phyloP scores from a whole-genome alignment of 2,329 filamentous ascomycete species.

The Madurella fahalii region DNA sequence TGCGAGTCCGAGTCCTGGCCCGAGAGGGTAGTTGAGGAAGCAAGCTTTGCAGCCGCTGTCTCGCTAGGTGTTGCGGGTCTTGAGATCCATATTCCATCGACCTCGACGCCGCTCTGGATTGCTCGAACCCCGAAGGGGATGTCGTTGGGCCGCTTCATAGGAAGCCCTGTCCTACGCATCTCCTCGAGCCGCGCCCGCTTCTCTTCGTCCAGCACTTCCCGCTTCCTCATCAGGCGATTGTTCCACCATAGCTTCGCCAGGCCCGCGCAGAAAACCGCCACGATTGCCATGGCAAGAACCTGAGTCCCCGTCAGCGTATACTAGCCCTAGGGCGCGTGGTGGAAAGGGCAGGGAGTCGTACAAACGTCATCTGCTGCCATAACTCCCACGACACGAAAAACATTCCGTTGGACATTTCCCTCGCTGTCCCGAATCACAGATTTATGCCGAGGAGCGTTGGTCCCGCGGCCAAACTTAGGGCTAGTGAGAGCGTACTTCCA shows the following conservation, averaged over 20 bases:
- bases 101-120: slow-evolving; percentile 74
- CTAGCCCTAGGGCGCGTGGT: not conserved
- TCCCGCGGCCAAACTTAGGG: no score
- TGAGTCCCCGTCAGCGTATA: slow-evolving; percentile 36
- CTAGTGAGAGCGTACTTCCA: no score
- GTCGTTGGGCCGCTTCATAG: slow-evolving; percentile 44
- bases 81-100: slow-evolving; percentile 81
- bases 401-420: slow-evolving; percentile 36
- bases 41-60: slow-evolving; percentile 20
- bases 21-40: slow-evolving; percentile 21
- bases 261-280: slow-evolving; percentile 64
- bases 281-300: slow-evolving; percentile 70
- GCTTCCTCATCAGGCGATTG: slow-evolving; percentile 51
- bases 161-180: slow-evolving; percentile 53
- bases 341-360: slow-evolving; percentile 44
- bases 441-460: not conserved
- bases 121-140: slow-evolving; percentile 85
- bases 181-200: slow-evolving; percentile 52
- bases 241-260: slow-evolving; percentile 63
- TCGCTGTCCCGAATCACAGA: not conserved
- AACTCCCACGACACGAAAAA: slow-evolving; percentile 71
- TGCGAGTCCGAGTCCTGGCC: slow-evolving; percentile 15
- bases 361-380: slow-evolving; percentile 89
- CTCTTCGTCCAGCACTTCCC: slow-evolving; percentile 63
- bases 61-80: slow-evolving; percentile 41